Evolutionary conservation across 108 stramenopile species (phyloP), one percentile per base, ranked within the genome.

Genomic region (Epithemia pelagica): DNA sequence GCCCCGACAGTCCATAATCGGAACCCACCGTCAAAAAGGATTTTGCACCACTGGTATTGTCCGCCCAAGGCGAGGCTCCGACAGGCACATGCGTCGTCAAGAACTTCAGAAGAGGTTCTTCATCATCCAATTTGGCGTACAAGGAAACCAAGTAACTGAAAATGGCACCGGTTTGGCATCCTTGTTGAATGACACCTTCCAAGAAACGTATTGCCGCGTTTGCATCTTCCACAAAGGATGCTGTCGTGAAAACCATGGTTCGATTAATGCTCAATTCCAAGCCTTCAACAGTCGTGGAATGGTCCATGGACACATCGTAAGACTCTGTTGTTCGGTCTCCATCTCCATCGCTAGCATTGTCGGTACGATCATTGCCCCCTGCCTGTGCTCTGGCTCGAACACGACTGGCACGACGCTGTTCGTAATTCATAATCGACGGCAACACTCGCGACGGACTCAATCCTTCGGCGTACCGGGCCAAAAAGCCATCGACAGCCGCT

Each of bases 111-210:
- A 94, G 74, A 10, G 92, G 92, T 25, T 85, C 84, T 73, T 94
- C 92, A 69, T 94, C 89, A 15, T 86, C 84, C 75, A 90, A 63
- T 30, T 78, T 78, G 23, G 80, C 79, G 61, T 89, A 94, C 10
- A 94, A 78, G 26, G 86, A 80, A 52, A 79, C 73, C 55, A 94
- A 66, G 65, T 89, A 89, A 67, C 80, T 89, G 71, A 68, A 90
- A 63, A 94, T 77, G 29, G 89, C 89, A 28, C 78, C 79, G 52
- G 77, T 89, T 56, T 71, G 70, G 66, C 89, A 87, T 30, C 92
- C 92, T 31, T 84, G 83, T 54, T 76, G 71, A 59, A 94, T 90
- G 15, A 89, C 88, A 8, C 92, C 92, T 59, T 94, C 92, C 53
- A 94, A 57, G 54, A 87, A 94, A 29, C 63, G 75, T 22, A 75